These are phyloP conservation scores for Platismatia glauca DNA, from an alignment of 495 filamentous ascomycete genomes.

Conservation along the genomic window DNA sequence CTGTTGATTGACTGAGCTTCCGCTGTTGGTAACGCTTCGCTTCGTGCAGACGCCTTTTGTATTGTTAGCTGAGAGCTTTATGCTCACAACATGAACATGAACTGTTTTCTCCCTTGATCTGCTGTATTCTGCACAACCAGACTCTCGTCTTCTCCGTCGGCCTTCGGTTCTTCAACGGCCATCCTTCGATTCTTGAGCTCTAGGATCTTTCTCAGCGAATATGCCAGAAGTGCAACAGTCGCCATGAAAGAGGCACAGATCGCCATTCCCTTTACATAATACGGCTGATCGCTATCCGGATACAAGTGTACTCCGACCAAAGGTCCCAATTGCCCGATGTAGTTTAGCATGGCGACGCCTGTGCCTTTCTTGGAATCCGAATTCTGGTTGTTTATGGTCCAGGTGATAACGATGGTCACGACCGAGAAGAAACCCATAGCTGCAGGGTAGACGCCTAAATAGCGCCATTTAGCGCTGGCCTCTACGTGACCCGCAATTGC, in stretches of 20 bases:
- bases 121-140: slow-evolving; percentile 21
- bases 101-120: background rate
- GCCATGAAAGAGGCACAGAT: slow-evolving; percentile 52
- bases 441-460: slow-evolving; percentile 50
- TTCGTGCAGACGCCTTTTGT: background rate
- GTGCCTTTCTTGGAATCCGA: slow-evolving; percentile 46
- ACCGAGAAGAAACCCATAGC: slow-evolving; percentile 52
- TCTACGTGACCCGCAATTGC: slow-evolving; percentile 32
- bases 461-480: slow-evolving; percentile 35
- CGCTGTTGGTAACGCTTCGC: background rate
- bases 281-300: slow-evolving; percentile 46
- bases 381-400: slow-evolving; percentile 55
- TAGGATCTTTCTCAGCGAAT: slow-evolving; percentile 40
- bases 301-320: slow-evolving; percentile 54
- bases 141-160: slow-evolving; percentile 21
- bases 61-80: background rate
- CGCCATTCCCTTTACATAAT: slow-evolving; percentile 50
- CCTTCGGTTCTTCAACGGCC: background rate
- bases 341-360: slow-evolving; percentile 48
- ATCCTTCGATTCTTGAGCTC: slow-evolving; percentile 33
- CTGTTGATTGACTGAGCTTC: too few species aligned
- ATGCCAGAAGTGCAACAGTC: slow-evolving; percentile 38
- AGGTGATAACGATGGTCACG: slow-evolving; percentile 55
- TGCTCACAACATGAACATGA: slow-evolving; percentile 9
- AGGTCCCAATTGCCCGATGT: slow-evolving; percentile 55